These are phyloP conservation scores for Orbilia ellipsospora DNA, from an alignment of 2,329 filamentous ascomycete genomes.

Conservation along the genomic window DNA sequence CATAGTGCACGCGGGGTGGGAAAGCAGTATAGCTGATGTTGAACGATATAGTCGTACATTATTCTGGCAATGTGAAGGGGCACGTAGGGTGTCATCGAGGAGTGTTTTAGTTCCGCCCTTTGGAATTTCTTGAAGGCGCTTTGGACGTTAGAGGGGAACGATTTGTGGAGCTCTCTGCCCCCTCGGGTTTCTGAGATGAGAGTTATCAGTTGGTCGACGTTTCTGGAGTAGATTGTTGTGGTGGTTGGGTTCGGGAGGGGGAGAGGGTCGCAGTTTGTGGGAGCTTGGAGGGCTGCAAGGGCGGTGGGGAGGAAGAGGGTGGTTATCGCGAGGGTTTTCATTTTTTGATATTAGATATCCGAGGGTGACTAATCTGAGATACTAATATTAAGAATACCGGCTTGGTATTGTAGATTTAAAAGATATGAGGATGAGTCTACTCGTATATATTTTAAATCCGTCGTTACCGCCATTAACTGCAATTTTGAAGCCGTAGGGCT, in stretches of 20 bases:
- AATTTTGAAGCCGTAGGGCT: no score
- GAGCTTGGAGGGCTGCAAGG: not conserved
- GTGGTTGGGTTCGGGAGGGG: conserved; percentile 8
- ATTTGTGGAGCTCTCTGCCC: not conserved
- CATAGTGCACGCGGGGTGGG: not conserved
- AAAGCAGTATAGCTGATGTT: conserved; percentile 12
- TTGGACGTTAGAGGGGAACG: not conserved
- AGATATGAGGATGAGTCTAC: no score
- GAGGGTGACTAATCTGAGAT: no score
- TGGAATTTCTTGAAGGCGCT: not conserved
- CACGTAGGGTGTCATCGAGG: conserved; percentile 5
- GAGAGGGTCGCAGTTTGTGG: conserved; percentile 2
- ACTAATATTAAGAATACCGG: no score
- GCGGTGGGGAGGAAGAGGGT: conserved; percentile 4
- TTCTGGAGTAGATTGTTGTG: conserved; percentile 9
- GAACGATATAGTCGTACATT: conserved; percentile 1
- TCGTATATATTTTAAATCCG: no score
- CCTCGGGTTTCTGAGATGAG: conserved; percentile 7
- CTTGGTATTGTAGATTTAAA: no score
- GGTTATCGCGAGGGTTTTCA: conserved; percentile 6
- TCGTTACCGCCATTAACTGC: no score
- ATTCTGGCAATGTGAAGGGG: not conserved
- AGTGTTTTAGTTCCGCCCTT: not conserved
- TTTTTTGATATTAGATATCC: not conserved
- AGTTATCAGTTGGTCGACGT: conserved; percentile 10